Evolutionary conservation across 345 rosid genomes (phyloP), one percentile per base, ranked within the genome.

Genomic region (Mallotus nudiflorus): DNA sequence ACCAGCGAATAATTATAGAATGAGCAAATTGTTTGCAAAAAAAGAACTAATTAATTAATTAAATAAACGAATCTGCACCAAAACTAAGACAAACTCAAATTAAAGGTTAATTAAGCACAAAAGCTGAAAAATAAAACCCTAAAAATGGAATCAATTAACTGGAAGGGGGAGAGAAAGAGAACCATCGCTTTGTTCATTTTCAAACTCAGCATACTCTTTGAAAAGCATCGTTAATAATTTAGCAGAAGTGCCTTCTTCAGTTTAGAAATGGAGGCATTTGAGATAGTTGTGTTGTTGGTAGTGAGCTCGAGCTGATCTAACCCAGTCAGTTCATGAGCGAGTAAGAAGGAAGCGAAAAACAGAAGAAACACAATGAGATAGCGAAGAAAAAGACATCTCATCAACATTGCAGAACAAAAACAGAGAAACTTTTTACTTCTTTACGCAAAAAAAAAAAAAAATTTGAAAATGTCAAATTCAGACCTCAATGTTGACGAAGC

Each of bases 181-280:
- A 88, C 93, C 96, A 78, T 89, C 93, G 24, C 65, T 81, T 72
- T 91, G 92, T 64, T 93, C 98, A 70, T 83, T 89, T 75, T 91
- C 97, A n/a, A n/a, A n/a, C n/a, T n/a, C n/a, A 5, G 87, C 76
- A 83, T 89, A 93, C 98, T 79, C 88, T 89, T 85, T 81, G 88
- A 31, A 93, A 91, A 42, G 97, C 97, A 7, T 92, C 91, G 81
- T 85, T 96, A 69, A 93, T 89, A 71, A 93, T 74, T 88, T 90
- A 10, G 93, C 97, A 76, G 91, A 89, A 75, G 88, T 84, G 50
- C 82, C 91, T 66, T 88, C 91, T 67, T 73, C 85, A 70, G 85
- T 78, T 83, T 81, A 66, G 84, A 57, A 25, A 40, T 71, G 51
- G 92, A 78, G 42, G 81, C 68, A 68, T 86, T 87, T 72, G 54